A percentile compares a stretch with the other conserved stretches of the same genome.
Evolutionary conservation across 257 asterid genomes (phyloP).

Genomic region (Solanum arcanum): DNA sequence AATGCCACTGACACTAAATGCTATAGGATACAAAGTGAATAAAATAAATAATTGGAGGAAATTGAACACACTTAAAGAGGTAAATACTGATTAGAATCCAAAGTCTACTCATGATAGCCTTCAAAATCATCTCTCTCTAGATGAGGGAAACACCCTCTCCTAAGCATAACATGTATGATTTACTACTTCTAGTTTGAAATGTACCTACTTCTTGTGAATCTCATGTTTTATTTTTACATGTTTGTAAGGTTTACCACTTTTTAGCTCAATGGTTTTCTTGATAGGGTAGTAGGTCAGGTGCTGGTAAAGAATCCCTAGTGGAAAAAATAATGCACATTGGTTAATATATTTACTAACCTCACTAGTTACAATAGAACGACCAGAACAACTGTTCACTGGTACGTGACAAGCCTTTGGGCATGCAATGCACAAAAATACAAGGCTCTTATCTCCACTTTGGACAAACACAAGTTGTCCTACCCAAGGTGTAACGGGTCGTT

Average conservation of each 20-base stretch:
- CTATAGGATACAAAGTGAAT: not conserved
- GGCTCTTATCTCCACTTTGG: slow-evolving; percentile 88
- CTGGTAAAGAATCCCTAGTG: no score
- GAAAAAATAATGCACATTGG: not conserved
- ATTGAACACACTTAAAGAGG: not conserved
- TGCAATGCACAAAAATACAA: slow-evolving; percentile 79
- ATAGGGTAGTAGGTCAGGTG: no score
- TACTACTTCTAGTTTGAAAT: no score
- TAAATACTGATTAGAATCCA: not conserved
- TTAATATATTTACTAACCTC: not conserved
- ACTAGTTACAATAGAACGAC: not conserved
- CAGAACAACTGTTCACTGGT: not conserved
- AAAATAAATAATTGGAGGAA: not conserved
- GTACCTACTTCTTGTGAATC: not conserved
- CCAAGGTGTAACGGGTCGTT: slow-evolving; percentile 60
- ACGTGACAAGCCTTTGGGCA: slow-evolving; percentile 96
- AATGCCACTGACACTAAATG: not conserved
- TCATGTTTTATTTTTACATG: not conserved
- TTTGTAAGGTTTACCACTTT: no score
- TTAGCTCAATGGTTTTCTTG: no score
- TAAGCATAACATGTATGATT: not conserved
- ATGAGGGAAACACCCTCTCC: not conserved
- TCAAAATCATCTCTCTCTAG: not conserved
- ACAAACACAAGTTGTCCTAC: slow-evolving; percentile 88
- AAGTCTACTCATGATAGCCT: not conserved